Percentiles rank a stretch among this genome's conserved stretches.
These are phyloP conservation scores for Claviceps purpurea DNA, from an alignment of 2,329 filamentous ascomycete species.

Conservation along the genomic window DNA sequence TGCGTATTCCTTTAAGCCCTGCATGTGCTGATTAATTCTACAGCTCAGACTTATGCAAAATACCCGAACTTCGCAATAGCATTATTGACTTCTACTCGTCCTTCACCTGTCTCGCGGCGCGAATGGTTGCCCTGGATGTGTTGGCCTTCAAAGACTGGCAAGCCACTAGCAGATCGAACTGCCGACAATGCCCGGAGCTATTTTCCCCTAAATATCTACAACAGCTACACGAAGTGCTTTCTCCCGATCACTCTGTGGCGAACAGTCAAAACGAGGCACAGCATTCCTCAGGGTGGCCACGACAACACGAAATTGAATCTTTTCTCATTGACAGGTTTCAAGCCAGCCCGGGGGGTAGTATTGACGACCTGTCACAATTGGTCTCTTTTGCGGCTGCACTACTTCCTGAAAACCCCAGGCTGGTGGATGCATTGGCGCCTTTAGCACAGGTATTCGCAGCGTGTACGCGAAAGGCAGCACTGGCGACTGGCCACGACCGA, in stretches of 20 bases:
- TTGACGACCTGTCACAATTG: constrained; percentile 29
- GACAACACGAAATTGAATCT: constrained; percentile 10
- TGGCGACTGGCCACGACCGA: constrained; percentile 8
- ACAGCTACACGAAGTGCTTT: constrained; percentile 23
- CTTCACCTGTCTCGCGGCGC: constrained; percentile 37
- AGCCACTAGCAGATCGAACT: not conserved
- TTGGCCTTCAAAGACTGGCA: constrained; percentile 10
- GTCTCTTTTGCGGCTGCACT: constrained; percentile 25
- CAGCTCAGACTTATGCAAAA: constrained; percentile 8
- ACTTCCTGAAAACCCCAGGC: constrained; percentile 33
- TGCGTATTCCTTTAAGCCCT: not conserved
- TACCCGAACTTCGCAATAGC: constrained; percentile 17
- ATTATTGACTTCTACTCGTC: constrained; percentile 22
- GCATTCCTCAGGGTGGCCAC: constrained; percentile 5
- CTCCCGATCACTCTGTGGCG: constrained; percentile 8
- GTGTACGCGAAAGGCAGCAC: constrained; percentile 18
- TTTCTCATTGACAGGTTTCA: constrained; percentile 33
- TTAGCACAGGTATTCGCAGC: constrained; percentile 23
- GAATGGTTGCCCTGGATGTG: constrained; percentile 37
- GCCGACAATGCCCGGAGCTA: constrained; percentile 12
- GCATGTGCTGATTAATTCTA: not conserved
- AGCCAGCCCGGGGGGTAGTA: constrained; percentile 25
- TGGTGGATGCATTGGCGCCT: constrained; percentile 29
- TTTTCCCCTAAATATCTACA: constrained; percentile 27
- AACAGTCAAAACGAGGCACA: constrained; percentile 7